Evolutionary conservation across 23 red algal genomes (phyloP).

Genomic region (Cyanidium caldarium): DNA sequence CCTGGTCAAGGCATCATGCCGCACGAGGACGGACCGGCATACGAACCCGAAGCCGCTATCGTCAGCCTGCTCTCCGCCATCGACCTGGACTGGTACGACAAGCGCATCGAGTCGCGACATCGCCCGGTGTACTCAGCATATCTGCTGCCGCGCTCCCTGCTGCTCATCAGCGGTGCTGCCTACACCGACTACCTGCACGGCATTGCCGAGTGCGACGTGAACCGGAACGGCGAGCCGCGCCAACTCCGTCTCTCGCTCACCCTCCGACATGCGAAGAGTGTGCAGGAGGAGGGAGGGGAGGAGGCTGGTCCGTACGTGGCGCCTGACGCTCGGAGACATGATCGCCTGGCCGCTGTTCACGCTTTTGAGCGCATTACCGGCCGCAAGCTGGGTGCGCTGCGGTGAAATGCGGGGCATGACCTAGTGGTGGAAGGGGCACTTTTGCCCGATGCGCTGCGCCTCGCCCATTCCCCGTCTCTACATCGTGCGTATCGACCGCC

Average conservation of each 20-base stretch:
- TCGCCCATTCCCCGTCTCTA: too few relatives aligned
- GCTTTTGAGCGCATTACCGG: too few relatives aligned
- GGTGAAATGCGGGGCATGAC: too few relatives aligned
- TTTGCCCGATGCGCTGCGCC: too few relatives aligned
- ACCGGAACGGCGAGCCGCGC: conserved; percentile 8
- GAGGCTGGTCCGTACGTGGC: too few relatives aligned
- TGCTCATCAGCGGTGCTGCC: conserved; percentile 26
- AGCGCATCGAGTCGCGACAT: not conserved
- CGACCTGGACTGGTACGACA: conserved; percentile 41
- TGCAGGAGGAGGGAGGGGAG: too few relatives aligned
- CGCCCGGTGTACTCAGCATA: conserved; percentile 4
- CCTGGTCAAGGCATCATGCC: conserved; percentile 58
- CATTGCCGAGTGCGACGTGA: conserved; percentile 24
- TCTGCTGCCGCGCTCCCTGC: conserved; percentile 37
- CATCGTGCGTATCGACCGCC: too few relatives aligned
- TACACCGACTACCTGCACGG: conserved; percentile 57
- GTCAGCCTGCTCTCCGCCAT: conserved; percentile 32
- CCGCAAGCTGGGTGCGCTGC: too few relatives aligned
- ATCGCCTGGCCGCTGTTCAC: too few relatives aligned
- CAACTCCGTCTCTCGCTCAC: not conserved
- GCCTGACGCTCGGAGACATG: too few relatives aligned
- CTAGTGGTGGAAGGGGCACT: too few relatives aligned
- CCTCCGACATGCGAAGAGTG: not conserved
- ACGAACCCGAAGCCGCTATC: conserved; percentile 52
- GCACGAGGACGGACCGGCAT: conserved; percentile 68